Base-by-base conservation (phyloP, 2,329 filamentous ascomycete species). In the Tolypocladium endophyticum region DNA sequence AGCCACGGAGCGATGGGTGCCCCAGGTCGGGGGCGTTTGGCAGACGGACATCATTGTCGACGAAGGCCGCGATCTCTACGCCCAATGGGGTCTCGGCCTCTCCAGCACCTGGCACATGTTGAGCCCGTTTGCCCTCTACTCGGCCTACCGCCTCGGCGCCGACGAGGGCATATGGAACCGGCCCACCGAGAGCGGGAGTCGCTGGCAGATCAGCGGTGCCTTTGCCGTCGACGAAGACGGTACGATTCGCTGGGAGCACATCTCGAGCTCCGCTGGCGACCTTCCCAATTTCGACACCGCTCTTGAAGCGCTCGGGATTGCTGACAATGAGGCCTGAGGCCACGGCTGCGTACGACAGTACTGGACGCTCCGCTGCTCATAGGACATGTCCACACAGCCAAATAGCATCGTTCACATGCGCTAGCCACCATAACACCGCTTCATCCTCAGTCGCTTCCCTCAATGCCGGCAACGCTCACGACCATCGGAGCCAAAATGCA, bases 161-260 rank as follows among this genome's bases (percentile, higher is more conserved):
- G 74, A 81, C 56, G 85, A 90, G 68, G 80, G 83, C 18, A 87
- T 90, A 63, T 87, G 82, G 80, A 87, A 87, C 68, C 73, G 82
- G 30, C 78, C 83, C 3, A 86, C 84, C 2, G 83, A 87, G 71
- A 87, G 82, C 67, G 87, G 87, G 45, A 84, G 74, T 63, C 73
- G 85, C 58, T 90, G 87, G 87, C 87, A 90, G 78, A 87, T 75
- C 33, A 77, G 81, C 54, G 87, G 87, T 35, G 82, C 81, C 35
- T 90, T 86, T 72, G 86, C 81, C 14, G 66, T 75, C 28, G 70
- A 72, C 53, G 64, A 61, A 9, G 64, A 68, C 38, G 71, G 72
- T 7, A 69, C 61, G 16, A 64, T 74, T 39, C 64, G 65, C 8
- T 73, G 69, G 68, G 63, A 62, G 36, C 72, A 74, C 36, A 60